These are phyloP conservation scores for Rhododendron griersonianum DNA, from an alignment of 148 eudicot species.

Conservation along the genomic window DNA sequence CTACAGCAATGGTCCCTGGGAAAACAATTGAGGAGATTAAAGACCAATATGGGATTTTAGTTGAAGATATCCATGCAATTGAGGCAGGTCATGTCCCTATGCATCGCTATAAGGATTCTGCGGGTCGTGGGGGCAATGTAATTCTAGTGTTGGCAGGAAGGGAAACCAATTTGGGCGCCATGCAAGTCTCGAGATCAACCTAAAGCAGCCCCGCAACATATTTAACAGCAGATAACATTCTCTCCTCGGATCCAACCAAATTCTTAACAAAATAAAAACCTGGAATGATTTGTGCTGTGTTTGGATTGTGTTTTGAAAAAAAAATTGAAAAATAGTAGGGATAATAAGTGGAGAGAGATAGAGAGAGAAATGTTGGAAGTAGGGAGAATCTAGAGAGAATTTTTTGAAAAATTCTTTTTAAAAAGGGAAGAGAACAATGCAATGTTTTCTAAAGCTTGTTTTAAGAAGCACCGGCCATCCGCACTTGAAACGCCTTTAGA, in stretches of 20 bases:
- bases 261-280: background rate
- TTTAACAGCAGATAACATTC: background rate
- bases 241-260: constrained; percentile 1
- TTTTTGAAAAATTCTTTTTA: too few relatives aligned
- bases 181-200: background rate
- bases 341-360: too few relatives aligned
- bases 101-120: constrained; percentile 24
- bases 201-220: background rate
- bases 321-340: too few relatives aligned
- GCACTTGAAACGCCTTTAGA: constrained; percentile 7
- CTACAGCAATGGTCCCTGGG: constrained; percentile 40
- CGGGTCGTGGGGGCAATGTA: background rate
- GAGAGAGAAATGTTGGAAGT: too few relatives aligned
- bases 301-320: too few relatives aligned
- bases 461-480: background rate
- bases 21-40: constrained; percentile 35
- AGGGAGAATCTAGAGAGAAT: too few relatives aligned
- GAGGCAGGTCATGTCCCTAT: constrained; percentile 33
- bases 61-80: constrained; percentile 34
- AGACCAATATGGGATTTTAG: constrained; percentile 24
- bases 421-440: too few relatives aligned
- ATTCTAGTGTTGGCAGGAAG: constrained; percentile 7
- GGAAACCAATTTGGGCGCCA: constrained; percentile 12
- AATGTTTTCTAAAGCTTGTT: background rate
- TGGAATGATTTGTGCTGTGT: background rate